Percentiles rank a stretch among this genome's conserved stretches.
Conservation (phyloP, 164 flowering plant genomes). For the Stephania cephalantha region DNA sequence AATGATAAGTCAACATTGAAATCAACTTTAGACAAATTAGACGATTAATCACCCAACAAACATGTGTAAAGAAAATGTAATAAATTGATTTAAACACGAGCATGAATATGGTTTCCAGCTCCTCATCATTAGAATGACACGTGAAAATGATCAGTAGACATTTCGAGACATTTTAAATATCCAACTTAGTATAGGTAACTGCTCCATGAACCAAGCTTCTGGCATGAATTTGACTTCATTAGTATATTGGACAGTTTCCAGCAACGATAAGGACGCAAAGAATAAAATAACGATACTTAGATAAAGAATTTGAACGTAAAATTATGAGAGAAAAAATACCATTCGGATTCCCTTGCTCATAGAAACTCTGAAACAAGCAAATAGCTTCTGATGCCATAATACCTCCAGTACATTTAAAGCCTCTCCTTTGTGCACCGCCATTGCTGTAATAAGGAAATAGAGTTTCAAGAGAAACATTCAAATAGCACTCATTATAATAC, state of each 20-base stretch:
- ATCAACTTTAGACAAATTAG: not conserved
- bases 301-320: constrained; percentile 1
- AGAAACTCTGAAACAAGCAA: constrained; percentile 66
- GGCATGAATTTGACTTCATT: not conserved
- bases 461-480: not conserved
- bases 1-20: not conserved
- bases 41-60: not conserved
- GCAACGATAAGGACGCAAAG: not conserved
- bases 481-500: not conserved
- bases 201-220: not conserved
- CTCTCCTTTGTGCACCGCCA: constrained; percentile 25
- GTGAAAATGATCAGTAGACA: not conserved
- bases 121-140: not conserved
- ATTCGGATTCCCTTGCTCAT: constrained; percentile 90
- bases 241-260: not conserved
- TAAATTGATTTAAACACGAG: too few species aligned
- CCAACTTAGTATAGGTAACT: not conserved
- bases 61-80: too few species aligned
- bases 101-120: not conserved
- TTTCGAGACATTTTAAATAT: not conserved
- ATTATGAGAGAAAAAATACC: constrained; percentile 29
- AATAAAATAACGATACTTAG: not conserved
- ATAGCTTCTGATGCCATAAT: constrained; percentile 86
- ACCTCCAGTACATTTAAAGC: constrained; percentile 75
- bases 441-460: constrained; percentile 17